Evolutionary conservation across 257 asterid genomes (phyloP).

Genomic region (Ilex aquifolium): DNA sequence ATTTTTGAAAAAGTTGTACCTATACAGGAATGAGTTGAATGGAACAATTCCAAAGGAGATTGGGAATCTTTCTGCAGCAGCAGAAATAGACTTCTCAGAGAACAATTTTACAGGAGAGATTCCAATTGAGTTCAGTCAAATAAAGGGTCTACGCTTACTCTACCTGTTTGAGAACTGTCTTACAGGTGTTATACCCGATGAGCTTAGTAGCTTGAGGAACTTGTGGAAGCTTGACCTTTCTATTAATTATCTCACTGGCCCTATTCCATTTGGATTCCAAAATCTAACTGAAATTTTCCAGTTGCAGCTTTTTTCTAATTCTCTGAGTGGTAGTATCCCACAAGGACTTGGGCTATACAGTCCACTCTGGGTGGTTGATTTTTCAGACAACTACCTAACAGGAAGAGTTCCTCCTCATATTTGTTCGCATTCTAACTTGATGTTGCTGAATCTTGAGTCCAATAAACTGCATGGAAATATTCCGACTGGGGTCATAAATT

Average conservation of each 20-base stretch:
- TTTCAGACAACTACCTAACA: slow-evolving; percentile 54
- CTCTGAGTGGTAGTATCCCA: slow-evolving; percentile 66
- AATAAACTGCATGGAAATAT: slow-evolving; percentile 57
- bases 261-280: slow-evolving; percentile 78
- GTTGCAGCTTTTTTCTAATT: slow-evolving; percentile 69
- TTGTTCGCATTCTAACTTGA: slow-evolving; percentile 51
- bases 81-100: slow-evolving; percentile 81
- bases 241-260: slow-evolving; percentile 67
- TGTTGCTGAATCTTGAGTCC: slow-evolving; percentile 68
- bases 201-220: slow-evolving; percentile 54
- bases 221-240: slow-evolving; percentile 74
- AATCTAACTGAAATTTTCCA: slow-evolving; percentile 49
- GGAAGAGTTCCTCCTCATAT: slow-evolving; percentile 72
- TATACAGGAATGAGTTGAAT: slow-evolving; percentile 67
- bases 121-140: slow-evolving; percentile 49
- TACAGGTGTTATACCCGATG: slow-evolving; percentile 68
- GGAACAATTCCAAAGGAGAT: slow-evolving; percentile 81
- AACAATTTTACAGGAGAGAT: slow-evolving; percentile 66
- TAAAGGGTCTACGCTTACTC: slow-evolving; percentile 45
- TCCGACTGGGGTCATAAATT: slow-evolving; percentile 56
- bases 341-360: slow-evolving; percentile 63
- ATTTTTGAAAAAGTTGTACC: slow-evolving; percentile 38
- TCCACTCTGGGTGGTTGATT: slow-evolving; percentile 80
- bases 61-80: slow-evolving; percentile 57
- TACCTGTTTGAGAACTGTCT: slow-evolving; percentile 70